Evolutionary conservation across 257 asterid genomes (phyloP).

Genomic region (Jaltomata sinuosa): DNA sequence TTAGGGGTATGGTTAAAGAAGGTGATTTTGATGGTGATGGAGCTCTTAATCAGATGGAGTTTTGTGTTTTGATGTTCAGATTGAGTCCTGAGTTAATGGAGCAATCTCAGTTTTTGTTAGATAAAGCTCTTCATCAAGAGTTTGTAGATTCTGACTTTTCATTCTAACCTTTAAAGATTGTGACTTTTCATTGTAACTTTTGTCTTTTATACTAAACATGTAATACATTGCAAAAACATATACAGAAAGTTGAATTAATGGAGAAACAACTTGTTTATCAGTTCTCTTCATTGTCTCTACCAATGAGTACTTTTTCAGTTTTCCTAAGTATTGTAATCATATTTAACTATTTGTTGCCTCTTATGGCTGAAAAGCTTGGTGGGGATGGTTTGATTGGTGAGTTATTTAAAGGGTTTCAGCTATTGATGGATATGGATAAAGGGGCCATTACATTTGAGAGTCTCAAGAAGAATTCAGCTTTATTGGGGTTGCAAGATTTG

Average conservation of each 20-base stretch:
- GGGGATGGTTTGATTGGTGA: constrained; percentile 46
- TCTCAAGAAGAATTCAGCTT: too few relatives aligned
- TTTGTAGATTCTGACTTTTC: constrained; percentile 1
- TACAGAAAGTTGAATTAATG: too few relatives aligned
- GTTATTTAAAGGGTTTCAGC: constrained; percentile 40
- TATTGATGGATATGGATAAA: too few relatives aligned
- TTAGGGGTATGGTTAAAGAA: constrained; percentile 32
- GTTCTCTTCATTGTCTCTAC: background rate
- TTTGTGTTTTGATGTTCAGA: constrained; percentile 52
- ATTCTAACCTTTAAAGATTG: too few relatives aligned
- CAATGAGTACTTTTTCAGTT: background rate
- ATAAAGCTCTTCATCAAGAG: constrained; percentile 23
- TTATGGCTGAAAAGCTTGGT: constrained; percentile 40
- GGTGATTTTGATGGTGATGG: constrained; percentile 56
- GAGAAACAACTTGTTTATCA: background rate
- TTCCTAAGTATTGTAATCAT: too few relatives aligned
- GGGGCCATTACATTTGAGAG: too few relatives aligned
- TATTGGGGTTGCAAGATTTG: too few relatives aligned
- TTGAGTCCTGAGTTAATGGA: constrained; percentile 54
- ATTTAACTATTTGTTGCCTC: constrained; percentile 25
- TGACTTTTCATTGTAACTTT: constrained; percentile 10
- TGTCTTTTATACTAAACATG: background rate
- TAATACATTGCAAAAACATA: background rate
- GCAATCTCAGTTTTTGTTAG: constrained; percentile 31
- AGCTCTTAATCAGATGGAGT: constrained; percentile 51